phyloP scores from a whole-genome alignment of 2,329 filamentous ascomycete species.

The Aquanectria penicillioides region DNA sequence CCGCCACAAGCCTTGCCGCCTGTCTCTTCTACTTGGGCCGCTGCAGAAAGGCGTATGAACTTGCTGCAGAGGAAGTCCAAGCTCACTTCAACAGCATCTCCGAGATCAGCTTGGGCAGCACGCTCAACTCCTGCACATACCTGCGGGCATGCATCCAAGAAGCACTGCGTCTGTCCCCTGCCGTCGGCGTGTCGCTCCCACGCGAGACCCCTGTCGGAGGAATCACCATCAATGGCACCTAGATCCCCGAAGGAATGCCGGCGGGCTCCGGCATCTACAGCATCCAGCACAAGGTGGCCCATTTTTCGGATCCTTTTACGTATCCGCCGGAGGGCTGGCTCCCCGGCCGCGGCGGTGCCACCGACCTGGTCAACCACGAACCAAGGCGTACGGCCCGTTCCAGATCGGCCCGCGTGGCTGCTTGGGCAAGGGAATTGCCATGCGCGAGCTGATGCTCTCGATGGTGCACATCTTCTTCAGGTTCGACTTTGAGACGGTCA shows the following conservation, averaged over 20 bases:
- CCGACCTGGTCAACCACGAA: too few species aligned
- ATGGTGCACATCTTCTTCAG: background rate
- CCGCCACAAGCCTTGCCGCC: background rate
- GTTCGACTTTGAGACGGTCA: background rate
- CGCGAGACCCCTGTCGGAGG: background rate
- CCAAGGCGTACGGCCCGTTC: background rate
- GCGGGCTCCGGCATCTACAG: background rate
- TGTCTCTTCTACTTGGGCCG: background rate
- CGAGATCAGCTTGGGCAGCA: background rate
- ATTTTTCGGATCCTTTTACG: background rate
- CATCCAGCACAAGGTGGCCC: background rate
- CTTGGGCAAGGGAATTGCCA: background rate
- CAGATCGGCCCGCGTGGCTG: background rate
- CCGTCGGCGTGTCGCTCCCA: background rate
- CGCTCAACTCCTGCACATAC: slow-evolving; percentile 40
- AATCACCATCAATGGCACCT: background rate
- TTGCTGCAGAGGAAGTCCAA: background rate
- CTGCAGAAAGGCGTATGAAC: background rate
- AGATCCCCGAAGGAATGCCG: background rate
- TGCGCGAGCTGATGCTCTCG: background rate
- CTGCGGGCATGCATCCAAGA: background rate
- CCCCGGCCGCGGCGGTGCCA: background rate
- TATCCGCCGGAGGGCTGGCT: background rate
- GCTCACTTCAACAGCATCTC: background rate
- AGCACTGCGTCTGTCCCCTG: background rate